Conservation (phyloP, 352 stramenopile species). For the Phytophthora pinifolia region DNA sequence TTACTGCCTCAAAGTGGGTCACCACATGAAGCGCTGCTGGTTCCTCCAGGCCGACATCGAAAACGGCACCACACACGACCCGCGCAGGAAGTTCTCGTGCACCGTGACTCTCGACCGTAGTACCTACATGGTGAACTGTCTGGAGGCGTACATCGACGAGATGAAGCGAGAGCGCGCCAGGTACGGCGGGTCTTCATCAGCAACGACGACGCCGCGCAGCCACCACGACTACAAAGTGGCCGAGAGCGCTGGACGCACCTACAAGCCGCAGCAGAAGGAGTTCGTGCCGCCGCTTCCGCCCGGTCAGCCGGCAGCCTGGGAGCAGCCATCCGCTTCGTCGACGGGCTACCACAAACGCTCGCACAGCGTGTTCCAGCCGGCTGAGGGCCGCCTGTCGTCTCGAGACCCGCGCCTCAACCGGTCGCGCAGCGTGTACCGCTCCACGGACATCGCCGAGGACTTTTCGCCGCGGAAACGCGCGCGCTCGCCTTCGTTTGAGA, state of each 20-base stretch:
- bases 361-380: slow-evolving; percentile 27
- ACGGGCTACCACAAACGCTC: slow-evolving; percentile 29
- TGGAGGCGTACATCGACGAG: slow-evolving; percentile 42
- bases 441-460: slow-evolving; percentile 15
- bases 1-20: slow-evolving; percentile 46
- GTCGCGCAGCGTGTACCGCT: slow-evolving; percentile 33
- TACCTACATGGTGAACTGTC: slow-evolving; percentile 37
- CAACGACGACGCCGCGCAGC: slow-evolving; percentile 11
- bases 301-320: slow-evolving; percentile 7
- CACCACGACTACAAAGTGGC: slow-evolving; percentile 13
- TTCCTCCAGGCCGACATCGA: slow-evolving; percentile 45
- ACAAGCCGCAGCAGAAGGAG: slow-evolving; percentile 10
- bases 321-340: slow-evolving; percentile 9
- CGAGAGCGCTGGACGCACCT: slow-evolving; percentile 13
- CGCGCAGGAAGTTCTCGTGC: slow-evolving; percentile 41
- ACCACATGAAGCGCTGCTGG: slow-evolving; percentile 42
- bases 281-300: slow-evolving; percentile 3
- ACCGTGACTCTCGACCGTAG: slow-evolving; percentile 33
- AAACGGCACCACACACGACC: slow-evolving; percentile 32
- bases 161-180: slow-evolving; percentile 22
- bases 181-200: slow-evolving; percentile 4
- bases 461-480: slow-evolving; percentile 31
- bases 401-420: slow-evolving; percentile 29
- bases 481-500: slow-evolving; percentile 27
- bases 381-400: slow-evolving; percentile 13